phyloP scores from a whole-genome alignment of 2,329 filamentous ascomycete species.

The Ceratocystis alfenasii region DNA sequence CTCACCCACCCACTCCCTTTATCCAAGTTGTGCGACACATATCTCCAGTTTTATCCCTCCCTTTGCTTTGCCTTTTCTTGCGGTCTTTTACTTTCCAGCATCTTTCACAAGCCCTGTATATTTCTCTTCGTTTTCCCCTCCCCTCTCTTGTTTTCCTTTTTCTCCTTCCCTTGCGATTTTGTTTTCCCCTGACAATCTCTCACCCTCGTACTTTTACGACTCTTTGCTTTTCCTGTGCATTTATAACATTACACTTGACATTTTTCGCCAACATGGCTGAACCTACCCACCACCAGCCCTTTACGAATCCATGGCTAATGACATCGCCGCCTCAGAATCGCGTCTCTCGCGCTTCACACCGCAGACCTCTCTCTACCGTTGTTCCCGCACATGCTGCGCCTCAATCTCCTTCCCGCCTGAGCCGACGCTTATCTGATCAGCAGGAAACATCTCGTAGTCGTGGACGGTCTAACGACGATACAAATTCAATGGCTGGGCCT shows the following conservation, averaged over 20 bases:
- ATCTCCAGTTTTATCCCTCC: slow-evolving; percentile 8
- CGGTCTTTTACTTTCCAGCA: background rate
- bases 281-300: slow-evolving; percentile 19
- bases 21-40: slow-evolving; percentile 2
- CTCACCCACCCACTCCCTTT: background rate
- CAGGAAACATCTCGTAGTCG: slow-evolving; percentile 35
- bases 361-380: slow-evolving; percentile 43
- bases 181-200: slow-evolving; percentile 7
- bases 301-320: slow-evolving; percentile 21
- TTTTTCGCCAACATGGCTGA: slow-evolving; percentile 19
- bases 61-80: background rate
- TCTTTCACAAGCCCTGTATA: background rate
- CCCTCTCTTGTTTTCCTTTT: background rate
- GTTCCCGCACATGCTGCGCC: slow-evolving; percentile 36
- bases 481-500: slow-evolving; percentile 34
- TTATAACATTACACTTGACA: background rate
- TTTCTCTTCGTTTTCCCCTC: background rate
- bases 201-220: background rate
- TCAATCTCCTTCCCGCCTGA: slow-evolving; percentile 39
- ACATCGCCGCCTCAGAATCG: slow-evolving; percentile 18
- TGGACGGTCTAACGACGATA: slow-evolving; percentile 30
- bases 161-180: background rate
- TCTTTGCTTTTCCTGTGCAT: background rate
- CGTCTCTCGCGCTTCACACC: slow-evolving; percentile 30
- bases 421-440: slow-evolving; percentile 46